Percentiles rank a stretch among this genome's conserved stretches.
These are phyloP conservation scores for Pseudoturritis turrita DNA, from an alignment of 345 rosid genomes.

Conservation along the genomic window DNA sequence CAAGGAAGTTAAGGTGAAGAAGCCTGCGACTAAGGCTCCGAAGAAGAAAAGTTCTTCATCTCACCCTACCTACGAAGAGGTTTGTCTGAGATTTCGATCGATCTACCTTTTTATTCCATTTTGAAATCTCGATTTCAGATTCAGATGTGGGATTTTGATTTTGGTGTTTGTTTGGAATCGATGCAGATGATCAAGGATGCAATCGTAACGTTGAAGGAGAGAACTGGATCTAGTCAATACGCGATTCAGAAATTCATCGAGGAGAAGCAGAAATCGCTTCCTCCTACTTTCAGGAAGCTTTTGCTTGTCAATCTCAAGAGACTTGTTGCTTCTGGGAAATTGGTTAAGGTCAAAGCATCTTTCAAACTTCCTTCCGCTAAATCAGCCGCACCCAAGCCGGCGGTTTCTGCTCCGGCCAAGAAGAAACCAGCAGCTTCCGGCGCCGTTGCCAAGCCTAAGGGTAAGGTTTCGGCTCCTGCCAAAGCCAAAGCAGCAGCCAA, in stretches of 20 bases:
- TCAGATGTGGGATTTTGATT: neutral
- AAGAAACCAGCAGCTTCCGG: conserved; percentile 10
- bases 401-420: conserved; percentile 23
- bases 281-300: conserved; percentile 61
- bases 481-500: conserved; percentile 35
- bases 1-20: conserved; percentile 47
- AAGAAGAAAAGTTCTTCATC: conserved; percentile 39
- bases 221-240: conserved; percentile 81
- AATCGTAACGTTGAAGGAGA: conserved; percentile 66
- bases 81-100: conserved; percentile 3
- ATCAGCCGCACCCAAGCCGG: conserved; percentile 21
- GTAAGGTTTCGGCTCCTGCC: conserved; percentile 10
- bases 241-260: conserved; percentile 82
- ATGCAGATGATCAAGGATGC: conserved; percentile 78
- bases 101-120: neutral
- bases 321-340: conserved; percentile 56
- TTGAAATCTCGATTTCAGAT: neutral
- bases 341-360: conserved; percentile 70
- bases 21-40: conserved; percentile 29
- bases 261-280: conserved; percentile 67
- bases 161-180: neutral
- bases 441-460: conserved; percentile 31
- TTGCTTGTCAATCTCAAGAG: conserved; percentile 58
- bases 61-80: conserved; percentile 82
- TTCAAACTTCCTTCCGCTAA: conserved; percentile 56